Base-by-base conservation (phyloP, 495 filamentous ascomycete genomes). In the Penicillium manginii region DNA sequence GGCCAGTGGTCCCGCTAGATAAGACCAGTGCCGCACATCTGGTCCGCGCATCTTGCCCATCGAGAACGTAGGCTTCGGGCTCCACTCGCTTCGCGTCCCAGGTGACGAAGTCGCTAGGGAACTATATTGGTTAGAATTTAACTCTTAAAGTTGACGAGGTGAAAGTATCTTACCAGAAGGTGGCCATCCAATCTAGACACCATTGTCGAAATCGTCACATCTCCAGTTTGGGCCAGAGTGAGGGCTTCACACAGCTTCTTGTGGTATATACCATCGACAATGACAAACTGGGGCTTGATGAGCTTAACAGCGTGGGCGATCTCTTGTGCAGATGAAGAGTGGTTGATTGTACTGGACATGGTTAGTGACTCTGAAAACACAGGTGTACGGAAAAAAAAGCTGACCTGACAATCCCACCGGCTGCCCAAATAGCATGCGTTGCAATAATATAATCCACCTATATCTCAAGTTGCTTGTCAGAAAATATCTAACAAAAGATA, bases 1-100 rank as follows among this genome's bases (percentile, higher is more conserved):
- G 68, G 4, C 91, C 91, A 0, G 91, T 93, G 0, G 91, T 93
- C 18, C 91, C 91, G 46, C 84, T 88, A 48, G 81, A 86, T 22
- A 60, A 52, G 4, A 60, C 33, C 11, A 92, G 80, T 1, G 58
- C 58, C 18, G 58, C 58, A 18, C 58, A 60, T 6, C 18, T 21
- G 7, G 54, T 57, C 8, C 46, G 42, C 17, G 54, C 45, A 43
- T 57, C 46, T 19, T 50, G 43, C 6, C 39, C 46, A 14, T 50
- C 22, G 3, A 46, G 54, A 22, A 37, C 37, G 33, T 52, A 35
- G n/a, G 37, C 12, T 15, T 52, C 50, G 1, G 35, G 35, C 35
- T 39, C 35, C 12, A 39, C 35, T 1, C 35, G 35, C 35, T 39
- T 39, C 15, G 35, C 12, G 2, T 12, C 11, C 15, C 35, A 14